Evolutionary conservation across 306 rosid genomes (phyloP).

Genomic region (Phaseolus lunatus): DNA sequence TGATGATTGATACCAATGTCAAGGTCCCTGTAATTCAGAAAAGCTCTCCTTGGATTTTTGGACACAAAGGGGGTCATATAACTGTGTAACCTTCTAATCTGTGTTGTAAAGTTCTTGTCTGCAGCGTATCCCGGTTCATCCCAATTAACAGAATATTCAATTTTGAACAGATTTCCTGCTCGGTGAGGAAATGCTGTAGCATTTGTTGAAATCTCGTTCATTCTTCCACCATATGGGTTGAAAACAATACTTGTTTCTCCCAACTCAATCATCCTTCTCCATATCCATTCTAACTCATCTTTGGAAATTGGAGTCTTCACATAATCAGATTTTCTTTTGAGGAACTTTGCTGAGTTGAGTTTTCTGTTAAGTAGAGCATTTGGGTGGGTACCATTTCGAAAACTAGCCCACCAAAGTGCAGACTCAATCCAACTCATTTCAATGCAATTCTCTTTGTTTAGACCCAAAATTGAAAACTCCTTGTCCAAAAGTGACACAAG

Average conservation of each 20-base stretch:
- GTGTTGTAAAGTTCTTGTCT: neutral
- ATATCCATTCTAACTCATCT: neutral
- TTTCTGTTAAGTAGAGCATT: neutral
- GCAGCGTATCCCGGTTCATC: neutral
- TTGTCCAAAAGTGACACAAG: neutral
- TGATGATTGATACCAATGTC: neutral
- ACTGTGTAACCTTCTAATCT: neutral
- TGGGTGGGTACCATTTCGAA: neutral
- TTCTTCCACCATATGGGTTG: neutral
- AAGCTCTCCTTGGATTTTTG: neutral
- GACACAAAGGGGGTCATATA: slow-evolving; percentile 5
- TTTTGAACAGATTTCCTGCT: neutral
- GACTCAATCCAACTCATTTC: slow-evolving; percentile 17
- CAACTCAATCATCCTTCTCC: slow-evolving; percentile 5
- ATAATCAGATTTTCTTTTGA: slow-evolving; percentile 7
- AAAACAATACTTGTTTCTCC: neutral
- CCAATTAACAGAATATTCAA: slow-evolving; percentile 1
- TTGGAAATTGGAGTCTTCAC: neutral
- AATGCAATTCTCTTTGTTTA: neutral
- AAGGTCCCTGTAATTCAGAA: slow-evolving; percentile 16
- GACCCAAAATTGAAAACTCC: neutral
- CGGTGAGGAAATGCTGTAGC: slow-evolving; percentile 15
- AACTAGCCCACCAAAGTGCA: neutral
- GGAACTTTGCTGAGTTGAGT: neutral
- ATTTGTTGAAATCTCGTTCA: neutral